Evolutionary conservation across 148 eudicot genomes (phyloP), one percentile per base, ranked within the genome.

Genomic region (Amaranthus palmeri): DNA sequence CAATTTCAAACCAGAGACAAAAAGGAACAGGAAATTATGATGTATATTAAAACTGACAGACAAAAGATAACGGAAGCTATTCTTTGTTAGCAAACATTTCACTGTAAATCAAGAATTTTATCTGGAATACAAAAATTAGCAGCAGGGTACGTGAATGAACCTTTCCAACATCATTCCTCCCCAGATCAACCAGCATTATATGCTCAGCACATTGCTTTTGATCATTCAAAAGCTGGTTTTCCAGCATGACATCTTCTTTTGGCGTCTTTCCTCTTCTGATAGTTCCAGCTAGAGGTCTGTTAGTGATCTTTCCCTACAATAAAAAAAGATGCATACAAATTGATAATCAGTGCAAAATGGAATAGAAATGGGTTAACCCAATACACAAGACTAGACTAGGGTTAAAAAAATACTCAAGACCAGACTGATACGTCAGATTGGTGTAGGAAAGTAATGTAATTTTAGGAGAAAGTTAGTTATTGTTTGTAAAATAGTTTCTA

Each of bases 151-250:
- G 36, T 56, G 13, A 54, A 72, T 59, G 41, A 71, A 92, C 96
- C 99, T 92, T 96, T 70, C 99, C 99, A 69, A 96, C 99, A 76
- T 96, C 99, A 86, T 96, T 96, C 81, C 99, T 90, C 76, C 99
- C 99, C 81, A 96, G 80, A 81, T 96, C 99, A 81, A 96, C 99
- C 54, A 96, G 86, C 99, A 96, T 96, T 57, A 87, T 90, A 82
- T 96, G 99, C 83, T 96, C 99, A 55, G 99, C 96, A 44, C 92
- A 86, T 85, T 96, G 99, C 81, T 96, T 96, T 77, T 82, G 79
- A 76, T 96, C 99, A 81, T 84, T 76, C 79, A 96, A 73, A 80
- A 96, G 97, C 77, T 87, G 92, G 36, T 82, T 87, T 83, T 96
- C 97, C 82, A 88, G 74, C 97, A 90, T 82, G 64, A 79, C 70